Evolutionary conservation across 2,329 filamentous ascomycete genomes (phyloP), one percentile per base, ranked within the genome.

Genomic region (Epichloe typhina): DNA sequence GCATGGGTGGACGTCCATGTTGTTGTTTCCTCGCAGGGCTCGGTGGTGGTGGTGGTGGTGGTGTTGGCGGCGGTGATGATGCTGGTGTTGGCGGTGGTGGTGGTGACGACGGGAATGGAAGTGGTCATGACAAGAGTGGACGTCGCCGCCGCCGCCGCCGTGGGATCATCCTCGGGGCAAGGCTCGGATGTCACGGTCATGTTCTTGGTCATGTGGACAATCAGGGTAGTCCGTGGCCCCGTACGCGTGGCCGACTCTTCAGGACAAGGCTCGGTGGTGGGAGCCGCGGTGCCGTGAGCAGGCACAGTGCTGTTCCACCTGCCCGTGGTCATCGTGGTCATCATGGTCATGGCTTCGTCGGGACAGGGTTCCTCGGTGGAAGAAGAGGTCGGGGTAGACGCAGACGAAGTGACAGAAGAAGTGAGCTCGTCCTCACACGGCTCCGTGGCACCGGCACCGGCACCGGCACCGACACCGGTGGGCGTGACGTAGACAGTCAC

Each of bases 401-500:
- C 17, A 17, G 17, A 17, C 17, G 17, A 17, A 17, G 17, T 17
- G 2, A 5, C 26, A 12, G 19, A 13, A 7, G 12, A 23, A 1
- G 12, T 33, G 21, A n/a, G 5, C 6, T n/a, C 42, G 19, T 44
- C 42, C 42, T n/a, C 19, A 17, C 21, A 31, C 7, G 42, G 42
- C 21, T 44, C 36, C 19, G 33, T 26, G 33, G 61, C 17, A 17
- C 17, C 17, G 17, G 17, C 17, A 17, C 17, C 17, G 17, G 17
- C 17, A 17, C 17, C 17, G 17, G 17, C n/a, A n/a, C n/a, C n/a
- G n/a, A n/a, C 49, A 19, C 59, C 54, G 35, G 60, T 58, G 33
- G 61, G 59, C 11, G 65, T 67, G 15, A 66, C 55, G 39, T 58
- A 62, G 35, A 64, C 57, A 6, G 61, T 64, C 7, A 63, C 56